These are phyloP conservation scores for Holtermannia corniformis DNA, from an alignment of 768 basidiomycete genomes.

Conservation along the genomic window DNA sequence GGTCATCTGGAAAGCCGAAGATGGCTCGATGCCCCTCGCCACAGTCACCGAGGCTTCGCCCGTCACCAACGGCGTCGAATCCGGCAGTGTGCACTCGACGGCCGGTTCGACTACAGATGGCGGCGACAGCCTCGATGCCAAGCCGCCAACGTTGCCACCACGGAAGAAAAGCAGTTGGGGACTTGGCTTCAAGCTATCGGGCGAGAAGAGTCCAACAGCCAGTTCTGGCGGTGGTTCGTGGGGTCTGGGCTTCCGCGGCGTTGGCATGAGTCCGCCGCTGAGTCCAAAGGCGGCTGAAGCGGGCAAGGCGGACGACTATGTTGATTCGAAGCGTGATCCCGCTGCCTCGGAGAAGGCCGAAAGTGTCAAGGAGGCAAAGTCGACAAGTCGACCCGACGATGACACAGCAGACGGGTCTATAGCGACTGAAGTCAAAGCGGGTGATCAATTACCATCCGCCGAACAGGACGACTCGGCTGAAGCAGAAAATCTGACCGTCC, in stretches of 20 bases:
- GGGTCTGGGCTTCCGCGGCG: neutral
- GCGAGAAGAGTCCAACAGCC: too few relatives aligned
- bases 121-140: too few relatives aligned
- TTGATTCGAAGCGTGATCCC: too few relatives aligned
- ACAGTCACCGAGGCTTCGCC: neutral
- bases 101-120: neutral
- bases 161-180: neutral
- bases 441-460: too few relatives aligned
- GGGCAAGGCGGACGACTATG: neutral
- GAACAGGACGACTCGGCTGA: too few relatives aligned
- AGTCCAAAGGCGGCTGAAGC: neutral
- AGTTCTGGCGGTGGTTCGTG: neutral
- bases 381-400: too few relatives aligned
- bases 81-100: neutral
- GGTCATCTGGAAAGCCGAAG: conserved; percentile 79
- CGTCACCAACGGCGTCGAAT: neutral
- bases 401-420: too few relatives aligned
- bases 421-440: too few relatives aligned
- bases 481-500: too few relatives aligned
- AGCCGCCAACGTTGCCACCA: neutral
- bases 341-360: too few relatives aligned
- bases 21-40: too few relatives aligned
- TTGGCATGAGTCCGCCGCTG: neutral
- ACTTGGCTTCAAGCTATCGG: neutral
- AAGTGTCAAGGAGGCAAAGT: too few relatives aligned